Evolutionary conservation across 345 rosid genomes (phyloP), one percentile per base, ranked within the genome.

Genomic region (Microcos paniculata): DNA sequence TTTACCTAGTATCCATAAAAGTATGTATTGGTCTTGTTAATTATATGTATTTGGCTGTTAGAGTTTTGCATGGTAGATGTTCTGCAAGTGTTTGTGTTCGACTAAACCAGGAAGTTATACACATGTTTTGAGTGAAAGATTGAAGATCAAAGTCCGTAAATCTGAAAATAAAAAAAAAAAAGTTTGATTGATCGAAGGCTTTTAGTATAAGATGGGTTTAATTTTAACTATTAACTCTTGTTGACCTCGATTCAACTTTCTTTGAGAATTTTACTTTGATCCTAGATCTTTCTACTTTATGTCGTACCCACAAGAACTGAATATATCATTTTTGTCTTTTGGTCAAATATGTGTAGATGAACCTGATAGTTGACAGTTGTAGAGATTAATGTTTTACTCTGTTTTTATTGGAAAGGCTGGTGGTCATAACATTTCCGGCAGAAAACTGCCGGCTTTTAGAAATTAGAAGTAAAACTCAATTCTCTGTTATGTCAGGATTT

Each of bases 261-360:
- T 66, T 0, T 55, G 24, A 77, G 78, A 68, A 74, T 79, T 72
- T 63, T 55, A 57, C 46, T 31, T 71, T 61, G 45, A 66, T 42
- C 76, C 81, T 65, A 65, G 76, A 79, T 79, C 72, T 81, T 14
- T 45, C 58, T 82, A 30, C 73, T 63, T 48, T 81, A 71, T 26
- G 18, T 61, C 71, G 76, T 68, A 75, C 4, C 9, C 0, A n/a
- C 53, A 0, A 77, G 80, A 83, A 77, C n/a, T n/a, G n/a, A n/a
- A n/a, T n/a, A n/a, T n/a, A n/a, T n/a, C n/a, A n/a, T n/a, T n/a
- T n/a, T n/a, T 42, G 80, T 45, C 55, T 73, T 70, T 33, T 24
- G 33, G 66, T 62, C 42, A 62, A 62, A 11, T 62, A 24, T 31
- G n/a, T 1, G 12, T 35, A 51, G n/a, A 21, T 53, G 58, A 53